A percentile compares a stretch with the other conserved stretches of the same genome.
Evolutionary conservation across 208 protist genomes (phyloP).

Genomic region (Leishmania lainsoni): DNA sequence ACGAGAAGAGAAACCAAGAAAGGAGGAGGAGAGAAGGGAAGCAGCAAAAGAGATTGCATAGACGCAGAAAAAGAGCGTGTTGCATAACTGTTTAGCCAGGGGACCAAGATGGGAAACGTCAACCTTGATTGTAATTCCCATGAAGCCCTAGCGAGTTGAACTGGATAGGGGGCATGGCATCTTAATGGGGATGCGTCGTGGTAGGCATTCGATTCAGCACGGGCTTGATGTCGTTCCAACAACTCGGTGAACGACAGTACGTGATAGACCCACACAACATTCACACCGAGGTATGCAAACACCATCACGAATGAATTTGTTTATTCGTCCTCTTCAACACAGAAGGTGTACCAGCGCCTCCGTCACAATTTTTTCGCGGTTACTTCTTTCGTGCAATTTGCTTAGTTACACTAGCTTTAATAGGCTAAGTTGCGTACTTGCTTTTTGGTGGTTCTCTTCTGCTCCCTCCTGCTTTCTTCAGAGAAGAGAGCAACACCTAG

Average conservation of each 20-base stretch:
- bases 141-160: background rate
- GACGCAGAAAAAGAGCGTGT: background rate
- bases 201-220: background rate
- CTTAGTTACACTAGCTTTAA: conserved; percentile 17
- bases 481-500: background rate
- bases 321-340: background rate
- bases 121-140: background rate
- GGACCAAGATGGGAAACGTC: background rate
- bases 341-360: background rate
- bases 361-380: background rate
- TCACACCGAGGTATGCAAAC: background rate
- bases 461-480: background rate
- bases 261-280: background rate
- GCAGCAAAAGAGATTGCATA: background rate
- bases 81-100: background rate
- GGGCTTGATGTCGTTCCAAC: background rate
- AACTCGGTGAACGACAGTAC: background rate
- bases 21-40: background rate
- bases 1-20: background rate
- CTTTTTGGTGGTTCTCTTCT: background rate
- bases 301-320: background rate
- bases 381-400: background rate
- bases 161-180: background rate
- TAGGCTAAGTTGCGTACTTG: conserved; percentile 10
- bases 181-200: background rate